Percentiles rank a stretch among this genome's conserved stretches.
These are phyloP conservation scores for Phytophthora quininea DNA, from an alignment of 352 stramenopile genomes.

Conservation along the genomic window DNA sequence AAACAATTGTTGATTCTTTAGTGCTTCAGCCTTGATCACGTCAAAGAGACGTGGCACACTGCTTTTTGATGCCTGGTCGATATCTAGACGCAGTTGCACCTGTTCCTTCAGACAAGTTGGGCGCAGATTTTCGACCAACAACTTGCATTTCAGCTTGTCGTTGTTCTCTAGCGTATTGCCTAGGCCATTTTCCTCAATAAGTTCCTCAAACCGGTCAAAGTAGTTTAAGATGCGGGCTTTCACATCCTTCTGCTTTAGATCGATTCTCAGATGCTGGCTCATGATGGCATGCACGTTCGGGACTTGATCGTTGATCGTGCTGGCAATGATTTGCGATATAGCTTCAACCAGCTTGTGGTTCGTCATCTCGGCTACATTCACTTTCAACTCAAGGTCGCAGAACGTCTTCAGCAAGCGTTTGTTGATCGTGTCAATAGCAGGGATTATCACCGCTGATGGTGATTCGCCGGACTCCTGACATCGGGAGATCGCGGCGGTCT, in stretches of 20 bases:
- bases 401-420: conserved; percentile 3
- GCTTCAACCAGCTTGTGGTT: neutral
- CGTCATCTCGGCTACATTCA: neutral
- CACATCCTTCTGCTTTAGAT: conserved; percentile 14
- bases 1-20: conserved; percentile 1
- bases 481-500: conserved; percentile 3
- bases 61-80: conserved; percentile 2
- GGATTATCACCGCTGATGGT: neutral
- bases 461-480: conserved; percentile 8
- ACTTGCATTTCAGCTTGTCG: conserved; percentile 8
- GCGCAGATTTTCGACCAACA: conserved; percentile 9
- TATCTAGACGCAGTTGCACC: conserved; percentile 3
- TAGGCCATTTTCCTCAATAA: neutral
- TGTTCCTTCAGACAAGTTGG: conserved; percentile 1
- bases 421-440: conserved; percentile 2
- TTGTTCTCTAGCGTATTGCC: neutral
- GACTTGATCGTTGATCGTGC: neutral
- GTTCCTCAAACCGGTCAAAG: neutral
- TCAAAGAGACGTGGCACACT: conserved; percentile 3
- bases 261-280: conserved; percentile 8
- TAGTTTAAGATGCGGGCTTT: conserved; percentile 6
- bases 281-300: conserved; percentile 12
- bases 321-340: neutral
- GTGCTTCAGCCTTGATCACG: conserved; percentile 2
- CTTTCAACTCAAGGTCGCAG: conserved; percentile 3